Conservation (phyloP, 805 yeast genomes). For the Candida montana region DNA sequence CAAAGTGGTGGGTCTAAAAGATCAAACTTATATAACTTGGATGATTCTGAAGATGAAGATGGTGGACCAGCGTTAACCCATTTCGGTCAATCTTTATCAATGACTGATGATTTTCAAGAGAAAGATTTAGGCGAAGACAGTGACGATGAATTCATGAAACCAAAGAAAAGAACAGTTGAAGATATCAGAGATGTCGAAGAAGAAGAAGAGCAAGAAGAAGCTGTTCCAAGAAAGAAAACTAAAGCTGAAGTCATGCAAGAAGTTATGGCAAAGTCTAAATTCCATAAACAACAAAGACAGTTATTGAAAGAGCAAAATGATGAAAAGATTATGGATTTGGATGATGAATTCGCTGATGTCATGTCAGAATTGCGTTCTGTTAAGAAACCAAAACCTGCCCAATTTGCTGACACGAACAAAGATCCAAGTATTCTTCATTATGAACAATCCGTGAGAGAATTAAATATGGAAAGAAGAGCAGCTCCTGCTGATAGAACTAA, state of each 20-base stretch:
- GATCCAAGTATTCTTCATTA: slow-evolving; percentile 44
- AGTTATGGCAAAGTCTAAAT: slow-evolving; percentile 76
- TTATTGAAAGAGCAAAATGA: slow-evolving; percentile 53
- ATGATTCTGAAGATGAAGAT: slow-evolving; percentile 50
- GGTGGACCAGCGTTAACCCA: slow-evolving; percentile 54
- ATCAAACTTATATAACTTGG: slow-evolving; percentile 64
- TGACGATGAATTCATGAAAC: slow-evolving; percentile 29
- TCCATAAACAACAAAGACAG: slow-evolving; percentile 72
- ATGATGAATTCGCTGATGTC: slow-evolving; percentile 68
- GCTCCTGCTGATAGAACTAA: slow-evolving; percentile 80
- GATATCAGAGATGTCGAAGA: slow-evolving; percentile 24
- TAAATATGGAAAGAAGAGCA: slow-evolving; percentile 67
- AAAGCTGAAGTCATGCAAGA: slow-evolving; percentile 86
- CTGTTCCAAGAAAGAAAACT: slow-evolving; percentile 59
- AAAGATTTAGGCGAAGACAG: slow-evolving; percentile 41
- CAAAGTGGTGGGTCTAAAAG: slow-evolving; percentile 41
- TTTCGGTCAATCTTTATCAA: slow-evolving; percentile 61
- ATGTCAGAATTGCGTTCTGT: slow-evolving; percentile 45
- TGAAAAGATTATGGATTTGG: slow-evolving; percentile 59
- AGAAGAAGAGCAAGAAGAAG: slow-evolving; percentile 37
- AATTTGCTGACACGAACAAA: slow-evolving; percentile 21
- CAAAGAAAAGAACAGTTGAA: slow-evolving; percentile 29
- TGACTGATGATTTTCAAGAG: slow-evolving; percentile 51
- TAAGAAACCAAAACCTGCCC: slow-evolving; percentile 25
- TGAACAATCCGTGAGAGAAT: slow-evolving; percentile 60